Conservation (phyloP, 169 alveolate genomes). For the Cytauxzoon felis region DNA sequence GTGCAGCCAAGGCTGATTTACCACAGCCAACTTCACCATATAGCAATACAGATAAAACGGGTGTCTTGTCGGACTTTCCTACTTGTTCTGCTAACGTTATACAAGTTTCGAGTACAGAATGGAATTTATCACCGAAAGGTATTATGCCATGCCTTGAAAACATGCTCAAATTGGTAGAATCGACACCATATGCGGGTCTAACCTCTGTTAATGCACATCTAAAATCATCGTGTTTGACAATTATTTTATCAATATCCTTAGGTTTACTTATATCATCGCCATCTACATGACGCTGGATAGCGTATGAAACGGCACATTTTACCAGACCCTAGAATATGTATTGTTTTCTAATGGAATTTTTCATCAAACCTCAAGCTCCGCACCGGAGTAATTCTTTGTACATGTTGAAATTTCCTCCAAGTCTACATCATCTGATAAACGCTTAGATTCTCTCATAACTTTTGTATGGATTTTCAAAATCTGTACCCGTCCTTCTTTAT, state of each 20-base stretch:
- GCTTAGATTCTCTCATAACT: conserved; percentile 81
- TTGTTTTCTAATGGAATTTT: conserved; percentile 12
- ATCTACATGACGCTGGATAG: conserved; percentile 88
- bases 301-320: conserved; percentile 91
- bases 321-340: conserved; percentile 79
- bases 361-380: conserved; percentile 91
- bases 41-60: conserved; percentile 87
- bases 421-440: conserved; percentile 86
- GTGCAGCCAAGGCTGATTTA: conserved; percentile 96
- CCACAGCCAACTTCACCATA: conserved; percentile 96
- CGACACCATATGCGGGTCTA: conserved; percentile 95
- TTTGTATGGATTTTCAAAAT: conserved; percentile 97
- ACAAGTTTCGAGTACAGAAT: conserved; percentile 77
- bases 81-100: conserved; percentile 74
- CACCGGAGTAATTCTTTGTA: conserved; percentile 99
- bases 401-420: conserved; percentile 84
- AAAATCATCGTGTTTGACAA: conserved; percentile 86
- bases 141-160: conserved; percentile 86
- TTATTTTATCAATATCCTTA: conserved; percentile 74
- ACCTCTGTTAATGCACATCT: conserved; percentile 90
- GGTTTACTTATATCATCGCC: conserved; percentile 77
- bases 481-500: conserved; percentile 93
- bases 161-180: conserved; percentile 64
- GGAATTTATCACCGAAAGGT: conserved; percentile 85
- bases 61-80: conserved; percentile 80